phyloP scores from a whole-genome alignment of 1,284 basidiomycete genomes.

The Serendipita sp. region DNA sequence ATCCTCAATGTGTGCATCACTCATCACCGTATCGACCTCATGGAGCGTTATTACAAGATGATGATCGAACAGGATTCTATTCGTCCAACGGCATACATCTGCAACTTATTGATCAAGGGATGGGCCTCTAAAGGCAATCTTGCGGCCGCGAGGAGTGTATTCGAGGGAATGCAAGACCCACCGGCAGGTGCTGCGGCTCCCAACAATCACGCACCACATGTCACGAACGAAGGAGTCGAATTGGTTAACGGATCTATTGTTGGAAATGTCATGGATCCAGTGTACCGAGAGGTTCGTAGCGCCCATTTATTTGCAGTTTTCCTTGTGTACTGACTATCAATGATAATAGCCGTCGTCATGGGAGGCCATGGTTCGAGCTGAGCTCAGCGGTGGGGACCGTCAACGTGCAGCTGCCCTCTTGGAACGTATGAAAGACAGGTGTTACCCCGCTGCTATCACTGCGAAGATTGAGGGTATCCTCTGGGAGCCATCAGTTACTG shows the following conservation, averaged over 20 bases:
- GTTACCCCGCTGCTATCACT: slow-evolving; percentile 54
- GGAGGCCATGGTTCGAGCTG: slow-evolving; percentile 91
- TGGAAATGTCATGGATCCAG: slow-evolving; percentile 31
- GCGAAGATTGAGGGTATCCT: slow-evolving; percentile 6
- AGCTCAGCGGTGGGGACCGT: slow-evolving; percentile 65
- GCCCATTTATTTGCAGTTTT: slow-evolving; percentile 14
- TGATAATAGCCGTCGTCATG: slow-evolving; percentile 61
- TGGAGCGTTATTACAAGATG: slow-evolving; percentile 52
- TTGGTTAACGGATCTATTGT: slow-evolving; percentile 8
- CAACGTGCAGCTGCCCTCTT: slow-evolving; percentile 60
- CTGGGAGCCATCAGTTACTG: neutral
- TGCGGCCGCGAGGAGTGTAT: slow-evolving; percentile 57
- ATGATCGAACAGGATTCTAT: slow-evolving; percentile 48
- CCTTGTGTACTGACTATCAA: slow-evolving; percentile 5
- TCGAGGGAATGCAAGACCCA: slow-evolving; percentile 80
- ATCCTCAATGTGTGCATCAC: slow-evolving; percentile 79
- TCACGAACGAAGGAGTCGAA: slow-evolving; percentile 21
- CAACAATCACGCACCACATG: slow-evolving; percentile 71
- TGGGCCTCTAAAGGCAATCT: slow-evolving; percentile 65
- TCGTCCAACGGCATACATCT: slow-evolving; percentile 91
- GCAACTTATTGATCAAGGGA: slow-evolving; percentile 83
- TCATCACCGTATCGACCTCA: slow-evolving; percentile 66
- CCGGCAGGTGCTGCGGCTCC: slow-evolving; percentile 76
- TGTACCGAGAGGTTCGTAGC: slow-evolving; percentile 74
- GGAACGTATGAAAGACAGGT: slow-evolving; percentile 63